Base-by-base conservation (phyloP, 2,329 filamentous ascomycete species). In the Aspergillus hiratsukae region DNA sequence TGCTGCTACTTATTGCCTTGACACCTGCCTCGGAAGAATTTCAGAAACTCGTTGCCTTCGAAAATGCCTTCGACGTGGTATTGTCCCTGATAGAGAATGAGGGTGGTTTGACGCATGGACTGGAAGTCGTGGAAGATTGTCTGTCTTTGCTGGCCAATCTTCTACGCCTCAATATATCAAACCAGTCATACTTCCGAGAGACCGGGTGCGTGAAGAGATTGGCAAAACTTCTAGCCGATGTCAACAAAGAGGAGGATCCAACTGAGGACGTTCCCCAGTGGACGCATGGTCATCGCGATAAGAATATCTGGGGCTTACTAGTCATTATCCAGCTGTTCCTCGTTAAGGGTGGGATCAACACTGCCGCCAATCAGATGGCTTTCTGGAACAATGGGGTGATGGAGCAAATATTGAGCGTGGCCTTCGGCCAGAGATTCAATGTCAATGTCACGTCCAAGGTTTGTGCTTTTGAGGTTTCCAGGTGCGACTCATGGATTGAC, bases 1-100 rank as follows among this genome's bases (percentile, higher is more conserved):
- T 99, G 28, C 81, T 88, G n/a, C 81, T 99, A 14, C 83, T 99
- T 50, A 96, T 90, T 31, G 89, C 91, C 56, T 81, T 99, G 29
- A 97, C 94, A 0, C 90, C 91, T 29, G 87, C 87, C 0, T 96
- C 93, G 8, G 78, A 87, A 45, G 92, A 97, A 66, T 83, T 99
- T 52, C 92, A 97, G 70, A 97, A 97, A 72, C 82, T 97, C 1
- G 92, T 97, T 25, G 94, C 91, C 0, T 97, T 97, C 64, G 91
- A 97, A 67, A 93, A 91, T 79, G 90, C 92, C 0, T 97, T 97
- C 66, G 91, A 94, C 59, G 86, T 88, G 46, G 79, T 95, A 27
- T 97, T 97, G 70, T 81, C 81, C 48, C 87, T 97, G 53, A 89
- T 99, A 53, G 83, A 87, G 62, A 79, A 81, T 0, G 94, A 99